Evolutionary conservation across 257 asterid genomes (phyloP).

Genomic region (Solanum medicagineum): DNA sequence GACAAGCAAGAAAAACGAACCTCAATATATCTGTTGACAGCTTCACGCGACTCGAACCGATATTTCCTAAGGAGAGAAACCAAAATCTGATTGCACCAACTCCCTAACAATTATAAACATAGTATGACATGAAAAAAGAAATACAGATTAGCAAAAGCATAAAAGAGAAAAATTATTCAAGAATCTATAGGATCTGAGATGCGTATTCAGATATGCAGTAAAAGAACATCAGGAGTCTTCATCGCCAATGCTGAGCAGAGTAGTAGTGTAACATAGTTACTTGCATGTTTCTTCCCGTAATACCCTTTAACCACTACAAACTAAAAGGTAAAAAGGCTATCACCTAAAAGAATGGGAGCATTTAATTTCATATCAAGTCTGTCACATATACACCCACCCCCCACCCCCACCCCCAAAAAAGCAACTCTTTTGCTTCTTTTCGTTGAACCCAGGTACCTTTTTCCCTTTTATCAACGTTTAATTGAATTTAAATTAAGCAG

Average conservation of each 20-base stretch:
- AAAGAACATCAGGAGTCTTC: neutral
- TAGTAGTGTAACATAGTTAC: neutral
- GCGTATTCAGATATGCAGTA: neutral
- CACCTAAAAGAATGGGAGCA: neutral
- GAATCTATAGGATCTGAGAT: neutral
- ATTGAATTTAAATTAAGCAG: neutral
- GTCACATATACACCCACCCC: neutral
- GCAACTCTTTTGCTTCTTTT: neutral
- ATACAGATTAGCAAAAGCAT: neutral
- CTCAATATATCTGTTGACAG: slow-evolving; percentile 49
- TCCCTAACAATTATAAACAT: slow-evolving; percentile 25
- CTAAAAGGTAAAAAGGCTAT: neutral
- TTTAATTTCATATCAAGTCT: neutral
- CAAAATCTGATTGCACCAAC: slow-evolving; percentile 43
- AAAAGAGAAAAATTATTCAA: neutral
- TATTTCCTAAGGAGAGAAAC: slow-evolving; percentile 44
- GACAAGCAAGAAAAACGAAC: slow-evolving; percentile 13
- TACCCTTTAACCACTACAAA: neutral
- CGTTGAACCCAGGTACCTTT: neutral
- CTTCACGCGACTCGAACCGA: slow-evolving; percentile 59
- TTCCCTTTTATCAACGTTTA: neutral
- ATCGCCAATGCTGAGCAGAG: neutral
- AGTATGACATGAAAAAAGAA: neutral
- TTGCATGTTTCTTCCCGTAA: neutral
- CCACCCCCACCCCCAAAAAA: neutral